Conservation (phyloP, 495 filamentous ascomycete genomes). For the Lasiosphaeriaceae sp. region DNA sequence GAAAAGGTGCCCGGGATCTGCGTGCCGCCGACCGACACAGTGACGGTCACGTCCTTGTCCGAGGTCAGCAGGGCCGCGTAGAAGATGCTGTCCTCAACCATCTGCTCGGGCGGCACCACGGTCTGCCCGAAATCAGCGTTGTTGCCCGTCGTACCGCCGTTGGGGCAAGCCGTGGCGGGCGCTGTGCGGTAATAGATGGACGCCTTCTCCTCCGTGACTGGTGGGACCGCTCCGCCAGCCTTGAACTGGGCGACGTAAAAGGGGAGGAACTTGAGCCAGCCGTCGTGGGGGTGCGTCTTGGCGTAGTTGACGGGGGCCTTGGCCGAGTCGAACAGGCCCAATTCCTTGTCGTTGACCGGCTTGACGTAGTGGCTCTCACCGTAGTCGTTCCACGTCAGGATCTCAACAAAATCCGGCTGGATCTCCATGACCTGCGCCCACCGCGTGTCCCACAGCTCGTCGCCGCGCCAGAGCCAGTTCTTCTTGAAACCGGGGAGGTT, state of each 20-base stretch:
- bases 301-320: conserved; percentile 20
- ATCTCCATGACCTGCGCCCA: conserved; percentile 52
- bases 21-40: conserved; percentile 17
- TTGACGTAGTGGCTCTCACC: conserved; percentile 60
- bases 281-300: conserved; percentile 13
- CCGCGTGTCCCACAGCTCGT: conserved; percentile 55
- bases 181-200: conserved; percentile 15
- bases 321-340: conserved; percentile 12
- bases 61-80: conserved; percentile 18
- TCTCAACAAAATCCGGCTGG: conserved; percentile 55
- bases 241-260: conserved; percentile 24
- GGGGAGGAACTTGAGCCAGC: conserved; percentile 22
- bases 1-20: conserved; percentile 7
- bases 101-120: conserved; percentile 9
- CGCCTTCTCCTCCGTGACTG: not conserved
- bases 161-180: conserved; percentile 17
- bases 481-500: conserved; percentile 52
- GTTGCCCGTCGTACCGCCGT: conserved; percentile 20
- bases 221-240: conserved; percentile 5
- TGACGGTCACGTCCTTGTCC: conserved; percentile 15
- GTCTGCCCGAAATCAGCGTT: conserved; percentile 9
- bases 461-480: conserved; percentile 59
- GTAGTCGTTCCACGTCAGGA: conserved; percentile 69
- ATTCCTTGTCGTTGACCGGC: conserved; percentile 28
- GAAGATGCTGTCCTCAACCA: conserved; percentile 23